Conservation (phyloP, 2,329 filamentous ascomycete genomes). For the Xylaria sp. region DNA sequence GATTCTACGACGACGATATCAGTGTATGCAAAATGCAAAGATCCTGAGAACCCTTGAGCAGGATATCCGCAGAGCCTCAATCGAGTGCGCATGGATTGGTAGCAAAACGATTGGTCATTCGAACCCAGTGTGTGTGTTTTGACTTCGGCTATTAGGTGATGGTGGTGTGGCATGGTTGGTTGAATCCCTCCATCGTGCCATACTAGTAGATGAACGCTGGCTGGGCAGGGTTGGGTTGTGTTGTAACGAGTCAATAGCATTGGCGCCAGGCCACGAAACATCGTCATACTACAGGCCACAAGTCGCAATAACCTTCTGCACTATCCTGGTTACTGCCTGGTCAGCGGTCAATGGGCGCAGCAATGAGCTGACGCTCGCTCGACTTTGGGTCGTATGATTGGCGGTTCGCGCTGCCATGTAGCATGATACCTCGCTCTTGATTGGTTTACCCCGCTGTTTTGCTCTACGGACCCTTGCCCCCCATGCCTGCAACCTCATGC, state of each 20-base stretch:
- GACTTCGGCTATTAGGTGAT: neutral
- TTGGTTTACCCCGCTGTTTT: slow-evolving; percentile 50
- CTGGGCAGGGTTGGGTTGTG: slow-evolving; percentile 20
- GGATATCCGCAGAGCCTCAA: slow-evolving; percentile 33
- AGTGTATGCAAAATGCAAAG: neutral
- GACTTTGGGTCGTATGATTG: slow-evolving; percentile 45
- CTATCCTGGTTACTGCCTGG: slow-evolving; percentile 2
- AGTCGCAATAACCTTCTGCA: slow-evolving; percentile 3
- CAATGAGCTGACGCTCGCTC: slow-evolving; percentile 40
- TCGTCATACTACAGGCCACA: slow-evolving; percentile 16
- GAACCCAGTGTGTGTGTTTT: slow-evolving; percentile 8
- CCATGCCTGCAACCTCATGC: slow-evolving; percentile 8
- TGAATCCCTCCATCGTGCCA: slow-evolving; percentile 26
- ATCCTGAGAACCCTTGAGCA: neutral
- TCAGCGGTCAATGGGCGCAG: slow-evolving; percentile 32
- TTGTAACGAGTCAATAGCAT: slow-evolving; percentile 23
- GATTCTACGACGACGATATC: neutral
- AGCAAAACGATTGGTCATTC: slow-evolving; percentile 27
- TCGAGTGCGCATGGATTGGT: slow-evolving; percentile 3
- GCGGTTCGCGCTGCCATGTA: slow-evolving; percentile 40
- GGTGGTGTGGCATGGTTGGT: slow-evolving; percentile 13
- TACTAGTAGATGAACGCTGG: neutral
- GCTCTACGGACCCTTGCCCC: slow-evolving; percentile 38
- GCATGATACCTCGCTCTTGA: slow-evolving; percentile 38
- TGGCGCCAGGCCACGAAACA: slow-evolving; percentile 4